Evolutionary conservation across 768 basidiomycete species (phyloP), one percentile per base, ranked within the genome.

Genomic region (Tricholoma bakamatsutake): DNA sequence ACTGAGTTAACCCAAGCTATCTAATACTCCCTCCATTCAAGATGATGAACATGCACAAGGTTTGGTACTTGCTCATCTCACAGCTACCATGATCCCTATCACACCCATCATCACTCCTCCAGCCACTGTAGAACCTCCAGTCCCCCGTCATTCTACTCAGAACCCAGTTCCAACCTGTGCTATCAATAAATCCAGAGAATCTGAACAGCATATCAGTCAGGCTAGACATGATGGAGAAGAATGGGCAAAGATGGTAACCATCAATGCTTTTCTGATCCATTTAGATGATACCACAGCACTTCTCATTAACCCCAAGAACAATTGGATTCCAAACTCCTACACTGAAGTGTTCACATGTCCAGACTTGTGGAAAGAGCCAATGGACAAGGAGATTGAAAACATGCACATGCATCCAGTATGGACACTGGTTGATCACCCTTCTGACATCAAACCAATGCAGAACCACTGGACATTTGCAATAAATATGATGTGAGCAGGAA

Each of bases 401-500:
- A 24, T 24, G 21, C 21, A 24, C 3, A 3, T 24, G 21, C 21
- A 24, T 24, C 21, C 1, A 24, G 21, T 24, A 24, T 24, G 21
- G 21, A 24, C 21, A 24, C 21, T 24, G 21, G 21, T 24, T 3
- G 1, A 24, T 24, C 3, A 3, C 21, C 21, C 21, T 24, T 24
- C 21, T 3, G 3, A 24, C 21, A 24, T 24, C 21, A 24, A 24
- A 24, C 21, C 21, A 24, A 24, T 24, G 21, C 21, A 24, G 21
- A 24, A 24, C 21, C 3, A 3, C 21, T 24, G 21, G 21, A 58
- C 64, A 7, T 73, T 64, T 57, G 61, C 55, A 24, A 58, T 17
- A 75, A 75, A 57, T 49, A 53, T 34, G 64, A 72, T 52, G 58
- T 48, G 2, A 33, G 60, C 9, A 70, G 71, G n/a, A 57, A 57